Conservation (phyloP, 495 filamentous ascomycete genomes). For the Trichoderma reesei region DNA sequence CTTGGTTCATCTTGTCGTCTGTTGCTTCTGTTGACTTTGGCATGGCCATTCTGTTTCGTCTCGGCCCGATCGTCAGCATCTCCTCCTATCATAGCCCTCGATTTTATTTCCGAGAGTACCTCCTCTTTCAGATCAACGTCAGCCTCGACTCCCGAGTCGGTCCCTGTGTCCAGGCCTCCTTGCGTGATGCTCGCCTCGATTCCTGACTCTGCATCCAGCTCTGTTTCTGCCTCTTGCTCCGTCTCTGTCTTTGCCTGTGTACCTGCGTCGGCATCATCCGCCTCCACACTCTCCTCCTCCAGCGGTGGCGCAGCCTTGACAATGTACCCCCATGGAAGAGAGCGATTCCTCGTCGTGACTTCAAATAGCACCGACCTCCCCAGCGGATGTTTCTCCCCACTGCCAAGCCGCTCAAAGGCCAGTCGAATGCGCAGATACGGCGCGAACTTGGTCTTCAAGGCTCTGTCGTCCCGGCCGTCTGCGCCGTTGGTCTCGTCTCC, state of each 20-base stretch:
- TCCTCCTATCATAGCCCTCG: neutral
- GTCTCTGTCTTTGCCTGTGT: neutral
- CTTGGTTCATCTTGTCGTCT: neutral
- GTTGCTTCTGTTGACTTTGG: neutral
- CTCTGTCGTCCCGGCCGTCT: neutral
- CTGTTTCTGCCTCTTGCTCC: neutral
- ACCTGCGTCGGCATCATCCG: neutral
- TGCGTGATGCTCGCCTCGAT: neutral
- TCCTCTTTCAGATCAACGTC: neutral
- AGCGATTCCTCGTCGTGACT: constrained; percentile 6
- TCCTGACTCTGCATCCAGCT: neutral
- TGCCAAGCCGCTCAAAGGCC: constrained; percentile 8
- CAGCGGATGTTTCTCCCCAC: constrained; percentile 4
- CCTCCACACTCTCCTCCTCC: neutral
- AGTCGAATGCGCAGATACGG: constrained; percentile 10
- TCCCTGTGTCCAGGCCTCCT: neutral
- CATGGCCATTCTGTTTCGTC: neutral
- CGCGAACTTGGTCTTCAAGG: constrained; percentile 2
- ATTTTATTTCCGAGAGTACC: neutral
- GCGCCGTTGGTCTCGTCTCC: neutral
- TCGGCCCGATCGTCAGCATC: neutral
- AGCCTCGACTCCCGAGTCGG: neutral
- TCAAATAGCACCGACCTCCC: constrained; percentile 5
- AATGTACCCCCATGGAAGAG: constrained; percentile 11
- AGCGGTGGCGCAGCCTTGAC: neutral